Evolutionary conservation across 768 basidiomycete genomes (phyloP).

Genomic region (Mycena olivaceomarginata): DNA sequence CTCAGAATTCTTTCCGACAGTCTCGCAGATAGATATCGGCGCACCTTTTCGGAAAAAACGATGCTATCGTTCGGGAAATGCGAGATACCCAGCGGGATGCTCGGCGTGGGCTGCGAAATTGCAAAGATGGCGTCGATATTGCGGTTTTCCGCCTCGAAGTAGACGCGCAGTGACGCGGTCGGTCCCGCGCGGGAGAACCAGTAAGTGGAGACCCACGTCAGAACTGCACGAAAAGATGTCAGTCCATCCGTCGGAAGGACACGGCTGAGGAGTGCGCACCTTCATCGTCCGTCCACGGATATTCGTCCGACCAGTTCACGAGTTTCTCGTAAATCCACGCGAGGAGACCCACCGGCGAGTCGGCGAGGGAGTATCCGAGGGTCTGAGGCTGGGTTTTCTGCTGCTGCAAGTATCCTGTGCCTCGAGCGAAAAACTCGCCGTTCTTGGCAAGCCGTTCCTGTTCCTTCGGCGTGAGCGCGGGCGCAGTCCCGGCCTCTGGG

Average conservation of each 20-base stretch:
- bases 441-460: not conserved
- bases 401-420: not conserved
- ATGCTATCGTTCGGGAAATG: not conserved
- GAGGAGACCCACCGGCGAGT: not conserved
- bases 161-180: not conserved
- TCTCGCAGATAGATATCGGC: not conserved
- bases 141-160: not conserved
- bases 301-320: not conserved
- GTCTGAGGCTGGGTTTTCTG: not conserved
- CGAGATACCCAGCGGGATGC: not conserved
- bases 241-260: too few relatives aligned
- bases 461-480: not conserved
- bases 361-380: not conserved
- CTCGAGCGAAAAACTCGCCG: not conserved
- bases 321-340: not conserved
- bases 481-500: not conserved
- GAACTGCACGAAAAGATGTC: not conserved
- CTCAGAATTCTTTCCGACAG: too few relatives aligned
- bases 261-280: not conserved
- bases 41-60: not conserved
- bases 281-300: not conserved
- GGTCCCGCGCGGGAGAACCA: not conserved
- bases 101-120: not conserved
- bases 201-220: not conserved
- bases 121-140: not conserved